Conservation (phyloP, 202 grass and related monocot genomes). For the Digitaria exilis region DNA sequence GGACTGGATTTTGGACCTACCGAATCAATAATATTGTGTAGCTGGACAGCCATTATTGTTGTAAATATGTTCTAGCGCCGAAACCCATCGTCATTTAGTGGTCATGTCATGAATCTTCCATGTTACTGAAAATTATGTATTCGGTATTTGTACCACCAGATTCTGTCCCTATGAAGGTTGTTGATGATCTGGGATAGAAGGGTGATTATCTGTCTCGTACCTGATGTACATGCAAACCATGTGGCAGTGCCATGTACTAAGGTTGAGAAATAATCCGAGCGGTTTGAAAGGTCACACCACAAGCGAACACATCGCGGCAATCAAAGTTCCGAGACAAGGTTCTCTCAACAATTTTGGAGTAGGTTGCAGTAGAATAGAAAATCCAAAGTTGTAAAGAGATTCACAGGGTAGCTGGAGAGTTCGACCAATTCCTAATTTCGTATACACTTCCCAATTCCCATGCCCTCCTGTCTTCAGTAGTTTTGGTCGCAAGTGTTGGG, state of each 20-base stretch:
- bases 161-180: not conserved
- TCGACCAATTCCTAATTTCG: not conserved
- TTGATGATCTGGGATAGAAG: not conserved
- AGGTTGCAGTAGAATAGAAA: not conserved
- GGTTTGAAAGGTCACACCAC: not conserved
- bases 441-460: not conserved
- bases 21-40: slow-evolving; percentile 13
- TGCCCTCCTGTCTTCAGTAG: not conserved
- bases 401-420: not conserved
- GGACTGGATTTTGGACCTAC: not conserved
- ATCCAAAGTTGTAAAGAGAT: not conserved
- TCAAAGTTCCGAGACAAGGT: not conserved
- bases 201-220: not conserved
- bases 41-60: slow-evolving; percentile 27
- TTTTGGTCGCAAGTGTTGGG: too few relatives aligned
- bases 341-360: not conserved
- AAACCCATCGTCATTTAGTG: not conserved
- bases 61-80: slow-evolving; percentile 41
- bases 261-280: not conserved
- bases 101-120: slow-evolving; percentile 5
- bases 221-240: not conserved
- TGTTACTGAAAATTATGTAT: slow-evolving; percentile 2
- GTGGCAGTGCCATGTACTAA: not conserved
- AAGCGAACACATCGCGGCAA: not conserved
- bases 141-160: not conserved